Evolutionary conservation across 495 filamentous ascomycete species (phyloP), one percentile per base, ranked within the genome.

Genomic region (Pyrenula massariospora): DNA sequence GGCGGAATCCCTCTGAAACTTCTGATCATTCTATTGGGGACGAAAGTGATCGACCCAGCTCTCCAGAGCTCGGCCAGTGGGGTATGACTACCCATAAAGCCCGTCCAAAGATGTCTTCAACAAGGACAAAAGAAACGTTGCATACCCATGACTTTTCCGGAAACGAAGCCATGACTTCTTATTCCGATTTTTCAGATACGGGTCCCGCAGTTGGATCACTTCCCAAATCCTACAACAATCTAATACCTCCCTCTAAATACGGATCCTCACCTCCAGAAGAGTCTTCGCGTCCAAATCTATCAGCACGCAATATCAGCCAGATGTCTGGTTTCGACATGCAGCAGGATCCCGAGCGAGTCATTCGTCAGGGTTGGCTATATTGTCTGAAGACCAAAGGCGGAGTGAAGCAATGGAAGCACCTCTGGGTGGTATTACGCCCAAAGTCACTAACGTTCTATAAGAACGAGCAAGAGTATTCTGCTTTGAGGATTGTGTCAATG

Each of bases 361-460:
- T 96, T 49, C 95, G 88, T 80, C 89, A 96, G 66, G 89, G 92
- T 20, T 92, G 89, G 73, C 81, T 96, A 47, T 86, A 89, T 67
- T 84, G 88, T 58, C 79, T 95, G 23, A 89, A 88, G 58, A 86
- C 85, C 58, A 91, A 91, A 62, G 77, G 86, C n/a, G 88, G 88
- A 3, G 85, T 98, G 47, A 84, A 86, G 31, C 88, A 93, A 63
- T 98, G 93, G 93, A 96, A 95, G 74, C 86, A 88, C 59, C 76
- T 88, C 25, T 98, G 93, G 93, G 84, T 85, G 0, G 93, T 98
- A 0, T 72, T 97, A n/a, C 87, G 91, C 31, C 84, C 90, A 0
- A 85, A 87, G 58, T 88, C 88, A 54, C 70, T 97, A 52, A 87
- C 89, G 5, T 82, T 97, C 21, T 97, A 98, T 73, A 97, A 96